Base-by-base conservation (phyloP, 179 eudicot species). In the Dionaea muscipula region DNA sequence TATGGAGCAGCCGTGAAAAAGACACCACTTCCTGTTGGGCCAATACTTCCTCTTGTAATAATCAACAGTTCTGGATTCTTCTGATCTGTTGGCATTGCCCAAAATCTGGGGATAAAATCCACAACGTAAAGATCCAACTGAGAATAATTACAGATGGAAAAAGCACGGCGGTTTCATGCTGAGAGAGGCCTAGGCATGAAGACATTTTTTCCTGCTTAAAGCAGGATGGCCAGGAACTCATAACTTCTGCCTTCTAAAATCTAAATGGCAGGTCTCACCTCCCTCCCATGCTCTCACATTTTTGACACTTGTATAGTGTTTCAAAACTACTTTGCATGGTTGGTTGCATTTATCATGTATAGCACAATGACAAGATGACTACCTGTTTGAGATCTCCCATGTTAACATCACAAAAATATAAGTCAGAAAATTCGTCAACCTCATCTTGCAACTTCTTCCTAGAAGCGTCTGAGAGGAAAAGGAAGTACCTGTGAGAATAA, bases 371-470 rank as follows among this genome's bases (percentile, higher is more conserved):
- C 11, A 15, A 51, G 17, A 16, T 21, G 13, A n/a, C 21, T 64
- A 78, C 87, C 80, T 71, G 95, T 65, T 84, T 79, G 64, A 91
- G 57, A 49, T 81, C 98, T 39, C 60, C 67, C 67, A 75, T 66
- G 55, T 76, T 75, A 48, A 84, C 60, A 67, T 91, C 89, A 73
- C 79, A 69, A 56, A 73, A 91, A 67, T 84, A 91, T 40, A 88
- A 72, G 54, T 91, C 96, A 1, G 86, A 84, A 60, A 73, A 82
- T 56, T 81, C 88, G 64, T 91, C 98, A 55, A 87, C 76, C 62
- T 91, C 93, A 61, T 87, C 96, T 68, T 79, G 77, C 20, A 87
- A 68, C 68, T 68, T 80, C 55, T 75, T 75, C 66, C 71, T 79
- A 26, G 93, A 73, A 22, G 73, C 52, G 36, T 84, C 94, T 3